These are phyloP conservation scores for Fonsecaea multimorphosa DNA, from an alignment of 2,329 filamentous ascomycete genomes.

Conservation along the genomic window DNA sequence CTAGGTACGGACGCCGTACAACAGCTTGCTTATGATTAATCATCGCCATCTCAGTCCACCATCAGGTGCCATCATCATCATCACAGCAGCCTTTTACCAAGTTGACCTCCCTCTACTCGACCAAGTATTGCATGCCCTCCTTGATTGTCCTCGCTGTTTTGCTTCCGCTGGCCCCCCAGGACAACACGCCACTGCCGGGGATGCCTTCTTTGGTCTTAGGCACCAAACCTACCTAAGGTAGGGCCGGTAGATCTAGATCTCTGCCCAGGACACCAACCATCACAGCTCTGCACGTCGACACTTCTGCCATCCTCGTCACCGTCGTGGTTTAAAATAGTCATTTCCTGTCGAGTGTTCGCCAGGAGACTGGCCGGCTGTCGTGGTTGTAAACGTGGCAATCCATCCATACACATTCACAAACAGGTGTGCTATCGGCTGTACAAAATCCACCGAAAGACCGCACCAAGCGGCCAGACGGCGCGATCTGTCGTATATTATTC, in stretches of 20 bases:
- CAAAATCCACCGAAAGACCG: conserved; percentile 1
- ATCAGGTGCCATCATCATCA: neutral
- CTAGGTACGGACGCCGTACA: conserved; percentile 8
- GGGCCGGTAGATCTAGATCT: conserved; percentile 15
- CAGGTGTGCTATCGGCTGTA: neutral
- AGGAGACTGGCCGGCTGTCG: conserved; percentile 15
- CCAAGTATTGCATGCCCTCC: neutral
- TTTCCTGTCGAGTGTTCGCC: neutral
- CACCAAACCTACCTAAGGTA: too few species aligned
- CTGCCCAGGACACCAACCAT: neutral
- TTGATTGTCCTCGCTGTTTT: neutral
- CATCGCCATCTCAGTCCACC: conserved; percentile 10
- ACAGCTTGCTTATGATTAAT: conserved; percentile 17
- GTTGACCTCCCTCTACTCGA: neutral
- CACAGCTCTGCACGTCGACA: neutral
- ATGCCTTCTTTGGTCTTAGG: neutral
- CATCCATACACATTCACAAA: neutral
- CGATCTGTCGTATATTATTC: neutral
- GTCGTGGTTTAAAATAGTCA: conserved; percentile 10
- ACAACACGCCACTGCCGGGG: neutral
- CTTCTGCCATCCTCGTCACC: neutral
- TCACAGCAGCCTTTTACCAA: conserved; percentile 1
- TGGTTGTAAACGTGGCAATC: neutral
- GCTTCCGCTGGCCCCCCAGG: neutral
- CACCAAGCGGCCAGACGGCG: neutral